Conservation (phyloP, 1,139 yeast species). For the Sugiyamaella castrensis region DNA sequence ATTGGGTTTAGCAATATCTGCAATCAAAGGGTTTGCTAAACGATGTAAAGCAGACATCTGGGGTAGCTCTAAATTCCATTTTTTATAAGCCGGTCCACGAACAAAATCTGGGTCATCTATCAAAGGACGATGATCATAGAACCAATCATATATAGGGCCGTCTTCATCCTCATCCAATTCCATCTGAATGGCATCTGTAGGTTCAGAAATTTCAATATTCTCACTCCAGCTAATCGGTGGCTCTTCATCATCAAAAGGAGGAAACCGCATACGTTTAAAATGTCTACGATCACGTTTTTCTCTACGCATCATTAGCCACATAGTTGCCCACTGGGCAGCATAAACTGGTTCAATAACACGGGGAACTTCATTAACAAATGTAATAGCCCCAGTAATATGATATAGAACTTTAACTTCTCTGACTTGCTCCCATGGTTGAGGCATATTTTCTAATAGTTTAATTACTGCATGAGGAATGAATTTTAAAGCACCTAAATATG, state of each 20-base stretch:
- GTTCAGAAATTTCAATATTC: slow-evolving; percentile 68
- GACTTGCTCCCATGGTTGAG: slow-evolving; percentile 95
- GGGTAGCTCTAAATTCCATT: slow-evolving; percentile 63
- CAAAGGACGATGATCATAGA: slow-evolving; percentile 76
- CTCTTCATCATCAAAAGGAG: slow-evolving; percentile 97
- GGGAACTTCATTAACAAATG: slow-evolving; percentile 91
- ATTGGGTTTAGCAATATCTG: slow-evolving; percentile 55
- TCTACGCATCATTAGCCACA: slow-evolving; percentile 90
- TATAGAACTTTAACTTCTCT: slow-evolving; percentile 86
- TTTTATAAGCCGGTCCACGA: slow-evolving; percentile 74
- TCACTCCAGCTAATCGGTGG: slow-evolving; percentile 85
- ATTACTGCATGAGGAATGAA: slow-evolving; percentile 94
- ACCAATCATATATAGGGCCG: slow-evolving; percentile 63
- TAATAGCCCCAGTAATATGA: slow-evolving; percentile 90
- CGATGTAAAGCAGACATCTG: slow-evolving; percentile 66
- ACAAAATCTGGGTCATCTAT: slow-evolving; percentile 53
- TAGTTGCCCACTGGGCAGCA: slow-evolving; percentile 92
- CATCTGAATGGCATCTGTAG: slow-evolving; percentile 64
- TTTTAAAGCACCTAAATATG: slow-evolving; percentile 87
- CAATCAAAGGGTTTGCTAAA: slow-evolving; percentile 65
- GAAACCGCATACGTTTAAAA: slow-evolving; percentile 88
- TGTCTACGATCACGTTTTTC: slow-evolving; percentile 89
- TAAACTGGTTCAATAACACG: slow-evolving; percentile 90
- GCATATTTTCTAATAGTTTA: slow-evolving; percentile 91
- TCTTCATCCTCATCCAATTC: slow-evolving; percentile 64